Base-by-base conservation (phyloP, 345 rosid species). In the Laguncularia racemosa region DNA sequence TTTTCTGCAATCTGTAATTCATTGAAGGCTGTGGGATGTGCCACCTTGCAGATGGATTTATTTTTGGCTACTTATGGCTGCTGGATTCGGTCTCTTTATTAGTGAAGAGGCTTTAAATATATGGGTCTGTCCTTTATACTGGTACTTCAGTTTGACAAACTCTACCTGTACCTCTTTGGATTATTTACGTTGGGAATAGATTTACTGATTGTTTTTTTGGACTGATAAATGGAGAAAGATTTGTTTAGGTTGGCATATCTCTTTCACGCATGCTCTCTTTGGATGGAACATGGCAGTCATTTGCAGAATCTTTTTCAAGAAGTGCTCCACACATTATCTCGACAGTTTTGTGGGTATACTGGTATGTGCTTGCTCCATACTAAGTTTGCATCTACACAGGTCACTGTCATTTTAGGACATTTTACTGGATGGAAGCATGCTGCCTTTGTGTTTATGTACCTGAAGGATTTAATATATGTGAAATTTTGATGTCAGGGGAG, bases 31-130 rank as follows among this genome's bases (percentile, higher is more conserved):
- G 28, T 65, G 38, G 33, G 14, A 38, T 6, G 51, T 53, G 49
- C 54, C 18, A 5, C 33, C 58, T 66, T 72, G 60, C 82, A 88
- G 96, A 73, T 91, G 96, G 93, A 58, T 91, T 53, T 91, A 91
- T 83, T 91, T 91, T 67, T 85, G 95, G 96, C 73, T 88, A 83
- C 84, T 85, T 48, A 88, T 91, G 95, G 96, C 95, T 58, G 97
- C 97, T 44, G 96, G 95, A 14, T 88, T 68, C 17, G 96, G 95
- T 68, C 77, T 91, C 55, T 87, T 91, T 72, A 73, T 87, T 54
- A 87, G 97, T 66, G 91, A 91, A 73, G 97, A 91, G 73, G 89
- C 96, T 67, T 70, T 91, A 68, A 91, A 91, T 80, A 82, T 83
- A 62, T 91, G 97, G 97, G 95, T 87, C 68, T 83, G 96, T 91